Evolutionary conservation across 441 rosid genomes (phyloP).

Genomic region (Aquilaria agallochum): DNA sequence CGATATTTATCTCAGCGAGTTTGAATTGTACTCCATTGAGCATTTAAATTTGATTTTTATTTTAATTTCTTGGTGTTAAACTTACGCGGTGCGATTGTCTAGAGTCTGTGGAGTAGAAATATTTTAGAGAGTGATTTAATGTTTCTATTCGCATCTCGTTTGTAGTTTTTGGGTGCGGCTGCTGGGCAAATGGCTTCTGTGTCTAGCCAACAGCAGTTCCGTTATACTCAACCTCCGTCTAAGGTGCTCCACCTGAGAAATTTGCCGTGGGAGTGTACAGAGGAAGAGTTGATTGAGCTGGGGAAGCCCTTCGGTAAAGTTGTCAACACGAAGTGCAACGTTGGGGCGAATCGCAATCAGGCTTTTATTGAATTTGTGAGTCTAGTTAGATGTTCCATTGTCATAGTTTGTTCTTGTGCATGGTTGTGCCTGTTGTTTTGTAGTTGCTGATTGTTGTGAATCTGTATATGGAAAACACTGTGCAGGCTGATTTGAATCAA

Average conservation of each 20-base stretch:
- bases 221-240: conserved; percentile 96
- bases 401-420: not conserved
- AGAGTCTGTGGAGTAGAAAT: too few species aligned
- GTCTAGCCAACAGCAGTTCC: conserved; percentile 96
- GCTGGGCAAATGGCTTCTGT: conserved; percentile 75
- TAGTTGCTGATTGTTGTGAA: too few species aligned
- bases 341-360: conserved; percentile 95
- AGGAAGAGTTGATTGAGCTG: conserved; percentile 87
- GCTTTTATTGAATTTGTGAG: conserved; percentile 99
- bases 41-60: too few species aligned
- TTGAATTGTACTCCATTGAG: too few species aligned
- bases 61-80: too few species aligned
- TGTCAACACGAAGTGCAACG: conserved; percentile 98
- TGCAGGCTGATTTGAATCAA: conserved; percentile 89
- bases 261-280: conserved; percentile 99
- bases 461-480: not conserved
- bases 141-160: too few species aligned
- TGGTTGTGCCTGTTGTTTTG: not conserved
- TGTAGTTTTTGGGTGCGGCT: conserved; percentile 10
- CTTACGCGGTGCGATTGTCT: too few species aligned
- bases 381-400: conserved; percentile 6
- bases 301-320: conserved; percentile 98
- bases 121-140: too few species aligned
- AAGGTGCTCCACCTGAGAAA: conserved; percentile 98
- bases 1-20: too few species aligned